These are phyloP conservation scores for Aspergillus clavatus DNA, from an alignment of 2,329 filamentous ascomycete genomes.

Conservation along the genomic window DNA sequence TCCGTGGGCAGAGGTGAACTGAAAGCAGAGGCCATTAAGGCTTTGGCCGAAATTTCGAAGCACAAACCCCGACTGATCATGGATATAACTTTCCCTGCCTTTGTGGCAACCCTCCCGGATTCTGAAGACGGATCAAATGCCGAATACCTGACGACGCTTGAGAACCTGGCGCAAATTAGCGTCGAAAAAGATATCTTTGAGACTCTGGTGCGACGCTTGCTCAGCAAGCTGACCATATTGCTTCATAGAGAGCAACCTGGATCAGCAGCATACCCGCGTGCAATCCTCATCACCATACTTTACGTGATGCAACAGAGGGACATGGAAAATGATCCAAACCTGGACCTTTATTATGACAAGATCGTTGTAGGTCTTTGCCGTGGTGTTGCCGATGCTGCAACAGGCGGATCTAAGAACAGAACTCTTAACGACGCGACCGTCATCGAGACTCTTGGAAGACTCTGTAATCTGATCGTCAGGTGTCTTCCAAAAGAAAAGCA, in stretches of 20 bases:
- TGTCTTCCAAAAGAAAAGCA: slow-evolving; percentile 51
- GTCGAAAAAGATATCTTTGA: slow-evolving; percentile 59
- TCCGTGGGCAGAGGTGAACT: slow-evolving; percentile 53
- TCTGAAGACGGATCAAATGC: slow-evolving; percentile 44
- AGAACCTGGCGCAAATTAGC: slow-evolving; percentile 61
- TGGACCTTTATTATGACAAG: slow-evolving; percentile 47
- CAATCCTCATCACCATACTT: slow-evolving; percentile 57
- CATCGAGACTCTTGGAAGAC: slow-evolving; percentile 56
- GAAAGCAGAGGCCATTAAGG: slow-evolving; percentile 54
- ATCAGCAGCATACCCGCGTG: slow-evolving; percentile 52
- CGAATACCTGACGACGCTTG: slow-evolving; percentile 53
- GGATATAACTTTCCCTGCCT: slow-evolving; percentile 61
- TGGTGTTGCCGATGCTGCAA: slow-evolving; percentile 35
- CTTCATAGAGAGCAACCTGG: slow-evolving; percentile 46
- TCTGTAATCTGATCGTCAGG: slow-evolving; percentile 57
- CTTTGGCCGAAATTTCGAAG: slow-evolving; percentile 57
- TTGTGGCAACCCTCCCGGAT: slow-evolving; percentile 61
- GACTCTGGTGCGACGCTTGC: slow-evolving; percentile 57
- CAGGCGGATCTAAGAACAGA: slow-evolving; percentile 29
- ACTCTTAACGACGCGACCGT: slow-evolving; percentile 49
- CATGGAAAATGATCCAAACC: slow-evolving; percentile 38
- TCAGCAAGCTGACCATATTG: slow-evolving; percentile 58
- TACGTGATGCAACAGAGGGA: slow-evolving; percentile 56
- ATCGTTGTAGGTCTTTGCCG: slow-evolving; percentile 45
- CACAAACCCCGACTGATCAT: slow-evolving; percentile 59